Evolutionary conservation across 2,329 filamentous ascomycete genomes (phyloP).

Genomic region (Neodidymelliopsis sp.): DNA sequence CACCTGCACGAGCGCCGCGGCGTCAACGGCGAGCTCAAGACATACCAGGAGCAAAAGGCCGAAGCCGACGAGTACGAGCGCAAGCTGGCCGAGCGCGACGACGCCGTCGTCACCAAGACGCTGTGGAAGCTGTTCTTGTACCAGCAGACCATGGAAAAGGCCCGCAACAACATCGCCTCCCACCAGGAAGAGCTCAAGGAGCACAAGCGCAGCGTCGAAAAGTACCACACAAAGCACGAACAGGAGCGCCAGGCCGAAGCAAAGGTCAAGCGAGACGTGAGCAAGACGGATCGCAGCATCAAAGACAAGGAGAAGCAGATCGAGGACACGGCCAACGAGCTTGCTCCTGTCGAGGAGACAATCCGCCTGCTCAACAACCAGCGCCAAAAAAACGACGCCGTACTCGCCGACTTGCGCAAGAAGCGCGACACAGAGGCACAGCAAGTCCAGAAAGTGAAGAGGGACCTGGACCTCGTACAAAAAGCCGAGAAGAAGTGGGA

Average conservation of each 20-base stretch:
- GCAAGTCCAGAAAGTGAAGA: conserved; percentile 76
- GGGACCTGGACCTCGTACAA: conserved; percentile 82
- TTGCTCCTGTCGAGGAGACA: conserved; percentile 93
- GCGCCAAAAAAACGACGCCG: conserved; percentile 70
- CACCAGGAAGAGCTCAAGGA: conserved; percentile 96
- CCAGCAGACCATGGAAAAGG: conserved; percentile 91
- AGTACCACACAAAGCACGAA: conserved; percentile 81
- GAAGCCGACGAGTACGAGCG: conserved; percentile 93
- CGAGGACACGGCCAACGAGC: conserved; percentile 82
- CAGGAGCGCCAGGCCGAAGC: conserved; percentile 84
- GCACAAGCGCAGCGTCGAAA: conserved; percentile 84
- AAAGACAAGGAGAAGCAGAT: conserved; percentile 85
- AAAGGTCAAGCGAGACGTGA: conserved; percentile 76
- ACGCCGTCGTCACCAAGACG: conserved; percentile 90
- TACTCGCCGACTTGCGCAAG: conserved; percentile 74
- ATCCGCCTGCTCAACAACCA: conserved; percentile 76
- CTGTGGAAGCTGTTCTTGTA: conserved; percentile 98
- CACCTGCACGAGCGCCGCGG: conserved; percentile 88
- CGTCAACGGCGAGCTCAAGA: conserved; percentile 97
- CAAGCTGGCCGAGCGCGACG: conserved; percentile 88
- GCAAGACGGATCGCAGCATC: conserved; percentile 84
- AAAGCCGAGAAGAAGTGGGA: conserved; percentile 91
- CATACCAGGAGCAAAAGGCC: conserved; percentile 95
- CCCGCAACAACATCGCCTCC: conserved; percentile 86
- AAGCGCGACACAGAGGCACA: conserved; percentile 76